A percentile compares a stretch with the other conserved stretches of the same genome.
Conservation (phyloP, 257 asterid species). For the Misopates orontium region DNA sequence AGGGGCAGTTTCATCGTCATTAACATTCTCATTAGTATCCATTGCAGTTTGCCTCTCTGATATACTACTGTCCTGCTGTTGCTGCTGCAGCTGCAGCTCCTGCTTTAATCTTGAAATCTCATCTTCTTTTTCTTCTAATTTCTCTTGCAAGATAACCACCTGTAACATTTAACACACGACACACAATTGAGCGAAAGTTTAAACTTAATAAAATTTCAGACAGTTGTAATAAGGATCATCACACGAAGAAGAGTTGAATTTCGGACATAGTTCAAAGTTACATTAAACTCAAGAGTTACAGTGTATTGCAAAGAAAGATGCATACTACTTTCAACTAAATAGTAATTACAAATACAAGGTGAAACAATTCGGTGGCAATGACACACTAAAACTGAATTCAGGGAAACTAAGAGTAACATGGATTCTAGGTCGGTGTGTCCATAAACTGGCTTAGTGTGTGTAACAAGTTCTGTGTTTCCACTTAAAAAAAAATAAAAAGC, state of each 20-base stretch:
- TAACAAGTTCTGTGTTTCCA: too few species aligned
- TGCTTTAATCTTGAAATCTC: slow-evolving; percentile 56
- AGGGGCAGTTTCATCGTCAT: slow-evolving; percentile 34
- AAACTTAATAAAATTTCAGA: background rate
- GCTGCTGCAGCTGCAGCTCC: slow-evolving; percentile 37
- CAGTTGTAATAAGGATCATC: background rate
- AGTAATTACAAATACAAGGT: too few species aligned
- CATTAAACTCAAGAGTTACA: background rate
- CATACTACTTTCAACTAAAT: background rate
- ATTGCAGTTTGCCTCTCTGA: slow-evolving; percentile 43
- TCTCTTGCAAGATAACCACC: slow-evolving; percentile 83
- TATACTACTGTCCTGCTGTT: slow-evolving; percentile 29
- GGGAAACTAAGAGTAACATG: too few species aligned
- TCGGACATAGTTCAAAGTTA: too few species aligned
- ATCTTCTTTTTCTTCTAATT: slow-evolving; percentile 63
- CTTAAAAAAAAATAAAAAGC: too few species aligned
- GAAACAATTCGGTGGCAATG: too few species aligned
- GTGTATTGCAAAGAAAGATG: background rate
- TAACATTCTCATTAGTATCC: slow-evolving; percentile 30
- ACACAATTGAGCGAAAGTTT: slow-evolving; percentile 1
- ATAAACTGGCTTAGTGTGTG: too few species aligned
- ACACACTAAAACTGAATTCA: too few species aligned
- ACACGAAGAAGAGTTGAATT: background rate
- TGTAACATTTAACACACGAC: slow-evolving; percentile 26
- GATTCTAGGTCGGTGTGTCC: too few species aligned